A percentile compares a stretch with the other conserved stretches of the same genome.
Conservation (phyloP, 495 filamentous ascomycete species). For the Trypethelium eluteriae region DNA sequence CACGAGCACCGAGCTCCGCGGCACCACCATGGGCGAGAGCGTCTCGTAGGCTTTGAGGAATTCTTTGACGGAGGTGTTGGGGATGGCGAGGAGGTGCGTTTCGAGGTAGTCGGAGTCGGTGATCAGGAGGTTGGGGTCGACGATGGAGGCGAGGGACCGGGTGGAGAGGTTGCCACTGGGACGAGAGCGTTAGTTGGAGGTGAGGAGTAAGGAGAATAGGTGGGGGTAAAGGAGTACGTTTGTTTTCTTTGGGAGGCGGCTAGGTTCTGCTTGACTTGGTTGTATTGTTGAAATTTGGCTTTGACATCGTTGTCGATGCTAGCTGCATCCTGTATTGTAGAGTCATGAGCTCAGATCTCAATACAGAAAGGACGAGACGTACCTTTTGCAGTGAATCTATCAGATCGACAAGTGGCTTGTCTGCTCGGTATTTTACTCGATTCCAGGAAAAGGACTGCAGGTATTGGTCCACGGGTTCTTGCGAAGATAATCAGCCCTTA, state of each 20-base stretch:
- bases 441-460: slow-evolving; percentile 87
- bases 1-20: slow-evolving; percentile 70
- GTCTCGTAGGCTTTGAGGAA: slow-evolving; percentile 87
- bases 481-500: neutral
- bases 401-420: slow-evolving; percentile 77
- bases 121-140: slow-evolving; percentile 66
- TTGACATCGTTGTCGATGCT: slow-evolving; percentile 93
- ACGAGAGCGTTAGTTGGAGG: slow-evolving; percentile 21
- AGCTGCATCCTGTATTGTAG: slow-evolving; percentile 57
- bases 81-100: slow-evolving; percentile 86
- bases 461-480: slow-evolving; percentile 91
- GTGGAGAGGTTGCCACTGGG: slow-evolving; percentile 85
- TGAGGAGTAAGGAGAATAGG: neutral
- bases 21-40: slow-evolving; percentile 75
- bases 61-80: slow-evolving; percentile 67
- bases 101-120: slow-evolving; percentile 93
- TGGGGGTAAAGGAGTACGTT: slow-evolving; percentile 47
- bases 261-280: slow-evolving; percentile 73
- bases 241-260: slow-evolving; percentile 75
- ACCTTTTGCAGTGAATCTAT: slow-evolving; percentile 84
- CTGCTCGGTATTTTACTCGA: slow-evolving; percentile 89
- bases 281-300: slow-evolving; percentile 86
- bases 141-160: slow-evolving; percentile 80
- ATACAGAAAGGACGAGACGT: slow-evolving; percentile 12
- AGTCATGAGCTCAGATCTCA: slow-evolving; percentile 9